Conservation (phyloP, 2,329 filamentous ascomycete genomes). For the Arthrobotrys sphaeroides region DNA sequence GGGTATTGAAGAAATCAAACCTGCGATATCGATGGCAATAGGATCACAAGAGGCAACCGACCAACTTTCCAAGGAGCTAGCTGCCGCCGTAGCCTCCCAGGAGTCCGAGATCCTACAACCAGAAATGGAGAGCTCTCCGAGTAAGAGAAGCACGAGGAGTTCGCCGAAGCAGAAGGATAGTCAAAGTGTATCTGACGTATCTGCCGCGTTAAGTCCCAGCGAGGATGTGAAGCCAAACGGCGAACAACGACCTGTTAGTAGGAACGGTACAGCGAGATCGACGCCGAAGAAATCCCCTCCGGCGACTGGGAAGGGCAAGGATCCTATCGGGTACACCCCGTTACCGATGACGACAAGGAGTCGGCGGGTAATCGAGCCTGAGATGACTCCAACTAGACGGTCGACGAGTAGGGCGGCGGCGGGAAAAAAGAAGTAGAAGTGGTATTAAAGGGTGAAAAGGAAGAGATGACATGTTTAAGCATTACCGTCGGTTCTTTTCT, state of each 20-base stretch:
- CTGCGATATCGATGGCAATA: not conserved
- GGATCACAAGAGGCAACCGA: conserved; percentile 9
- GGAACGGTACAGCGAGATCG: not conserved
- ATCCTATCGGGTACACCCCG: conserved; percentile 15
- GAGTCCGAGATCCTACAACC: not conserved
- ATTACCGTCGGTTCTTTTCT: not conserved
- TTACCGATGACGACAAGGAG: conserved; percentile 51
- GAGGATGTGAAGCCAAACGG: conserved; percentile 10
- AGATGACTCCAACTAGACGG: conserved; percentile 42
- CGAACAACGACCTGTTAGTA: conserved; percentile 2
- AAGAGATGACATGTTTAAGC: not conserved
- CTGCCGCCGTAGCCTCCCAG: not conserved
- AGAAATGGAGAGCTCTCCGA: conserved; percentile 8
- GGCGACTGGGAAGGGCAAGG: conserved; percentile 20
- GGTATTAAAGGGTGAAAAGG: not conserved
- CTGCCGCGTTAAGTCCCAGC: not conserved
- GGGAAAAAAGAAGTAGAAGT: conserved; percentile 13
- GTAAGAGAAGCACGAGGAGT: conserved; percentile 22
- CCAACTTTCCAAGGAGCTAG: conserved; percentile 36
- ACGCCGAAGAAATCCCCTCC: conserved; percentile 46
- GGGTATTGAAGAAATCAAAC: not conserved
- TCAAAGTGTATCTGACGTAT: not conserved
- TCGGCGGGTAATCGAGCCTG: conserved; percentile 28
- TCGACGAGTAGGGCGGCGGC: conserved; percentile 29
- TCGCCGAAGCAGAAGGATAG: conserved; percentile 32